Percentiles rank a stretch among this genome's conserved stretches.
Evolutionary conservation across 208 protist genomes (phyloP).

Genomic region (Trypanosoma rangeli): DNA sequence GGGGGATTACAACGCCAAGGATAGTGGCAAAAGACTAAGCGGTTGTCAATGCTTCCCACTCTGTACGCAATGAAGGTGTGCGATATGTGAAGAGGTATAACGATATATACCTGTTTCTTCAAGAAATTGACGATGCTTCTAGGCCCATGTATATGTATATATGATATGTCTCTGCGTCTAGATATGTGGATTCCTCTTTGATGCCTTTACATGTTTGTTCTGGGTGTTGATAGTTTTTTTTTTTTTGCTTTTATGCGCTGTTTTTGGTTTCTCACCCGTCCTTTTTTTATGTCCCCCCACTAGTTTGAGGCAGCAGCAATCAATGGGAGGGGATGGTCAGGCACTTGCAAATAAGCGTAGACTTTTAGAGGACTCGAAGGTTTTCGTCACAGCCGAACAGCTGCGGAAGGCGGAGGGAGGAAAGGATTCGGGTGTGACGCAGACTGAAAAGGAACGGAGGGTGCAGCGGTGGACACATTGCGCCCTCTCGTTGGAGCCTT

Average conservation of each 20-base stretch:
- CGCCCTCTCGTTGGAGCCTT: conserved; percentile 46
- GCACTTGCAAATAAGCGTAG: conserved; percentile 75
- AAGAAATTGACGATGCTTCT: not conserved
- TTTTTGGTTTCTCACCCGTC: not conserved
- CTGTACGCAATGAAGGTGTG: not conserved
- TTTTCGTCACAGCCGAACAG: conserved; percentile 39
- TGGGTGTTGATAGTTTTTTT: conserved; percentile 10
- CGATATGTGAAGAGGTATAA: not conserved
- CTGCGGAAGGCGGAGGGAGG: conserved; percentile 12
- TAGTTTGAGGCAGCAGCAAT: not conserved
- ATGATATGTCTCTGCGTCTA: no score
- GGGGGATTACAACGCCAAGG: not conserved
- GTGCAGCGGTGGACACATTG: conserved; percentile 61
- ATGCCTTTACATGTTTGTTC: conserved; percentile 1
- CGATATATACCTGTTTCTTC: not conserved
- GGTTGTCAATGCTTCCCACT: not conserved
- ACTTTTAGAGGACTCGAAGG: conserved; percentile 49
- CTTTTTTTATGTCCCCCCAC: conserved; percentile 5
- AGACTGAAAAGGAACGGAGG: conserved; percentile 26
- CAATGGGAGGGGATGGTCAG: conserved; percentile 83
- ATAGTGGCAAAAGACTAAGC: conserved; percentile 1
- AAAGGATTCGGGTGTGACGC: conserved; percentile 20
- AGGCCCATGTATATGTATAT: no score
- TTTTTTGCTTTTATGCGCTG: not conserved
- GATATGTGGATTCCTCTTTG: not conserved